Percentiles rank a stretch among this genome's conserved stretches.
These are phyloP conservation scores for Pythium folliculosum DNA, from an alignment of 352 stramenopile genomes.

Conservation along the genomic window DNA sequence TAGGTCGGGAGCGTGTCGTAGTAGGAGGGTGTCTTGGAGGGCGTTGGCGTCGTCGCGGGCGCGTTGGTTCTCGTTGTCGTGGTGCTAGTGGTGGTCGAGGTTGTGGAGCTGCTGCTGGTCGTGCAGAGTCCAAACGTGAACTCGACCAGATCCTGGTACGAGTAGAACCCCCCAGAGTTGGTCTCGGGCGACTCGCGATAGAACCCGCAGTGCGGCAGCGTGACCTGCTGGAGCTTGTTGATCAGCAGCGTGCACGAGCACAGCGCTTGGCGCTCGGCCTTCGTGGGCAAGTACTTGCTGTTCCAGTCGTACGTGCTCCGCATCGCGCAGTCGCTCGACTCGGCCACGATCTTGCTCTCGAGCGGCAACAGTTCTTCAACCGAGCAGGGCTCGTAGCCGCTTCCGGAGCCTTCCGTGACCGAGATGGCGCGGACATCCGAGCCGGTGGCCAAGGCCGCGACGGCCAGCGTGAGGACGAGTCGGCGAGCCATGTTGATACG, in stretches of 20 bases:
- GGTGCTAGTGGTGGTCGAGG: neutral
- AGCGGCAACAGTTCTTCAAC: neutral
- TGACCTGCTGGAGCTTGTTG: slow-evolving; percentile 1
- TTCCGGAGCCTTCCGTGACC: neutral
- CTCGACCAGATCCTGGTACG: slow-evolving; percentile 3
- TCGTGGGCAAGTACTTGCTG: slow-evolving; percentile 2
- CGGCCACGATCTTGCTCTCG: neutral
- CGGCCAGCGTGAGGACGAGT: too few species aligned
- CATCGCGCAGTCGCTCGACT: neutral
- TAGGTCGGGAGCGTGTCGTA: neutral
- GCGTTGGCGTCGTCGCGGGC: neutral
- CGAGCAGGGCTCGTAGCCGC: neutral
- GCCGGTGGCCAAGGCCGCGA: too few species aligned
- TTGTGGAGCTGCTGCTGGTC: neutral
- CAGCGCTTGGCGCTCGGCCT: neutral
- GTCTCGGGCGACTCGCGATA: neutral
- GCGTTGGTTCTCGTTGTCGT: neutral
- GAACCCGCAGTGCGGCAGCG: neutral
- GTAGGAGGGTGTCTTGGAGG: too few species aligned
- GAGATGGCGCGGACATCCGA: too few species aligned
- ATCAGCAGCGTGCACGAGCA: slow-evolving; percentile 1
- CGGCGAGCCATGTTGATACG: too few species aligned
- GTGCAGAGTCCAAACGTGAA: neutral
- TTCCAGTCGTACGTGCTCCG: slow-evolving; percentile 6
- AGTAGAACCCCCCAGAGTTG: neutral